Evolutionary conservation across 805 yeast species (phyloP), one percentile per base, ranked within the genome.

Genomic region (Candida khao-thaluensis): DNA sequence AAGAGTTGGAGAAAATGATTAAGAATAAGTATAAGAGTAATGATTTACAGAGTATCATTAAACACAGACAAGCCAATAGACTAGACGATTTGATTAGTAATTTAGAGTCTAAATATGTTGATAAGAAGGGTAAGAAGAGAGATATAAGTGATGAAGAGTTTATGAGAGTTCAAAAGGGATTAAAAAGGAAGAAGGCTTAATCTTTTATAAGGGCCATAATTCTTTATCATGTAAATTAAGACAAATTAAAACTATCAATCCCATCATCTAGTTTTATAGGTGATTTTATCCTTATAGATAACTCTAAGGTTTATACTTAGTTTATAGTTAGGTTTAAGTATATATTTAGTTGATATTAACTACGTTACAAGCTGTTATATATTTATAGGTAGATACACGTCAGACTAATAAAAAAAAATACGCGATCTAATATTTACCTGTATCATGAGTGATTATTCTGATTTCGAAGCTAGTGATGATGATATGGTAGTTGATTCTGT

Each of bases 101-200:
- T 15, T 52, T 80, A 40, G 79, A 78, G 47, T 54, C 64, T 16
- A 79, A 79, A 57, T 80, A 80, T 44, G 71, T 60, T 1, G 55
- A 53, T 6, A 60, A 59, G 41, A 56, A 55, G 49, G 66, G 66
- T 4, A 69, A 62, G 47, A 62, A 64, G 48, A 52, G 61, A 48
- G 77, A 73, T 3, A 53, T 74, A 0, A 69, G 63, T 42, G 82
- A 77, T 30, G 77, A 62, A 2, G 81, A 76, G 49, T 78, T 77
- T 47, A 71, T 67, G 9, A 56, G 56, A 43, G 62, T 74, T 17
- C 79, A 74, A 48, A 50, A 52, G 43, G 61, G 67, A 43, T 45
- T 69, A 24, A 39, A 39, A 45, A 60, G 56, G 47, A 60, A 44
- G 43, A 60, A 44, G 43, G 35, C 24, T 16, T 35, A 18, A 30